Conservation (phyloP, 2,329 filamentous ascomycete species). For the Graphilbum ipis-grandicollis region DNA sequence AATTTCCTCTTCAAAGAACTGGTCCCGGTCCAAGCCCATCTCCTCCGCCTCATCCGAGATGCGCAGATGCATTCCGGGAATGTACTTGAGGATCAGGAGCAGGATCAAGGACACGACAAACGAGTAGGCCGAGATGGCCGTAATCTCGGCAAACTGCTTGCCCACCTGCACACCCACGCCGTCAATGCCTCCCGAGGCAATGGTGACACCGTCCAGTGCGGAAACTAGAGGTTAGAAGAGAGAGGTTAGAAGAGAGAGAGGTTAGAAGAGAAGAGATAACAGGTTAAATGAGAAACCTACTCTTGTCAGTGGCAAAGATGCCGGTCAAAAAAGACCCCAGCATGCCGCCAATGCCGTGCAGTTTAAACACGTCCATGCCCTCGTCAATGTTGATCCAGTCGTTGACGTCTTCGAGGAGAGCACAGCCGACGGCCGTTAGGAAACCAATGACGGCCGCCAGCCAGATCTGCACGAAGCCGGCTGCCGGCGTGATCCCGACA, state of each 20-base stretch:
- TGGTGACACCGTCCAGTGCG: constrained; percentile 30
- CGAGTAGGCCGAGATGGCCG: constrained; percentile 34
- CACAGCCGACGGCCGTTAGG: constrained; percentile 28
- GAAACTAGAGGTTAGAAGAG: constrained; percentile 17
- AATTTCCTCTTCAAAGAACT: constrained; percentile 26
- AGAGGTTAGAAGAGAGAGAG: too few species aligned
- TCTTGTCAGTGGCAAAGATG: constrained; percentile 29
- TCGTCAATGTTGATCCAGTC: constrained; percentile 36
- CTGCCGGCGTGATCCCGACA: constrained; percentile 40
- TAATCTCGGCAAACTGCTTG: constrained; percentile 38
- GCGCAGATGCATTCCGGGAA: constrained; percentile 37
- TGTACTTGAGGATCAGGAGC: constrained; percentile 37
- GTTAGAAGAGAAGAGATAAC: not conserved
- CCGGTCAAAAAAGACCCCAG: constrained; percentile 39
- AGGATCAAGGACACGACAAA: constrained; percentile 34
- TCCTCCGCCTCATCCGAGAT: constrained; percentile 37
- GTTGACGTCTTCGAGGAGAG: constrained; percentile 29
- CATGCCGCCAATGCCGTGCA: constrained; percentile 41
- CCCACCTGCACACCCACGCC: constrained; percentile 36
- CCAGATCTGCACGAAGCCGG: constrained; percentile 35
- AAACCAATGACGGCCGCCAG: constrained; percentile 32
- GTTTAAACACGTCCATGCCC: constrained; percentile 40
- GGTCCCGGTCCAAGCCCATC: constrained; percentile 30
- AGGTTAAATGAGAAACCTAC: too few species aligned
- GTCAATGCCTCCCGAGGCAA: constrained; percentile 26